phyloP scores from a whole-genome alignment of 306 rosid genomes.

The Cicer bijugum region DNA sequence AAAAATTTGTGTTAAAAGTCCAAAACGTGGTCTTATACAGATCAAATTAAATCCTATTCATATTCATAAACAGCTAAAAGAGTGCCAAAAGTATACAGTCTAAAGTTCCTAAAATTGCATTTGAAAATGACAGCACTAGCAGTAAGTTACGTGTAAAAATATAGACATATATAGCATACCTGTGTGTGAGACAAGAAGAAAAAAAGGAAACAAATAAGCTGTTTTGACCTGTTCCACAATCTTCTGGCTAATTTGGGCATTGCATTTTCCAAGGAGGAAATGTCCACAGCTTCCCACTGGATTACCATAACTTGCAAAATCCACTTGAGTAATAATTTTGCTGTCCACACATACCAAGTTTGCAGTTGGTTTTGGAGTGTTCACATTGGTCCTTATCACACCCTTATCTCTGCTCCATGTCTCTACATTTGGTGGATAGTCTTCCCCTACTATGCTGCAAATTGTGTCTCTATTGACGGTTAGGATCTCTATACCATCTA shows the following conservation, averaged over 20 bases:
- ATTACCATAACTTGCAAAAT: slow-evolving; percentile 37
- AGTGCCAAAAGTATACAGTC: not conserved
- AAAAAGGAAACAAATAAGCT: not conserved
- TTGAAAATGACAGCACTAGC: not conserved
- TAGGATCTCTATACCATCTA: slow-evolving; percentile 29
- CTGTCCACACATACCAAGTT: slow-evolving; percentile 10
- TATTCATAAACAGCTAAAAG: not conserved
- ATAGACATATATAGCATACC: slow-evolving; percentile 15
- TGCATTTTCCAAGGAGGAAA: slow-evolving; percentile 35
- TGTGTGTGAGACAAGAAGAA: not conserved
- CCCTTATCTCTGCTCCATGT: slow-evolving; percentile 14
- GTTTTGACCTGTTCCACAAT: slow-evolving; percentile 34
- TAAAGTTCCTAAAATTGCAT: not conserved
- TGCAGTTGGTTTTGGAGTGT: slow-evolving; percentile 35
- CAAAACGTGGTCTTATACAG: slow-evolving; percentile 12
- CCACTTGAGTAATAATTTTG: slow-evolving; percentile 5
- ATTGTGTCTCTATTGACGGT: slow-evolving; percentile 36
- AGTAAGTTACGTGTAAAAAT: not conserved
- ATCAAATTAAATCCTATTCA: slow-evolving; percentile 20
- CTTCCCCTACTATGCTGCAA: slow-evolving; percentile 32
- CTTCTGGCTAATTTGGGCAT: slow-evolving; percentile 19
- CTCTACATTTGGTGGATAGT: slow-evolving; percentile 36
- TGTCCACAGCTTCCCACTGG: slow-evolving; percentile 19
- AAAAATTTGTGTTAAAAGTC: not conserved
- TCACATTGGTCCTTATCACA: slow-evolving; percentile 11